Evolutionary conservation across 257 asterid genomes (phyloP).

Genomic region (Asclepias syriaca): DNA sequence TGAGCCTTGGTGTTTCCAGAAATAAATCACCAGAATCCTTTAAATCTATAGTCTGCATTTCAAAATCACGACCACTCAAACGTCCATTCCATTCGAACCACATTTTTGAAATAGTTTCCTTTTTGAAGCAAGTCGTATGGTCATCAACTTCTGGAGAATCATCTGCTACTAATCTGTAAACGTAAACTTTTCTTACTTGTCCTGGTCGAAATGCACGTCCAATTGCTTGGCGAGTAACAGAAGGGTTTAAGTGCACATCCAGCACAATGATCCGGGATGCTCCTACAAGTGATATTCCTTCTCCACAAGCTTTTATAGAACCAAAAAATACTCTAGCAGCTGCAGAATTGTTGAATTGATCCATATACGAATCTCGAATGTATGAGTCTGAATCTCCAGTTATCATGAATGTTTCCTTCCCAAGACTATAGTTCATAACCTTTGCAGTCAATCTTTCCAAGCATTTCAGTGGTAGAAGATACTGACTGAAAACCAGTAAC

Average conservation of each 20-base stretch:
- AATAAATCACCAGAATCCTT: constrained; percentile 21
- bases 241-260: constrained; percentile 69
- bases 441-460: constrained; percentile 69
- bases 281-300: constrained; percentile 80
- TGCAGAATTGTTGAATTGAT: constrained; percentile 50
- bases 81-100: constrained; percentile 22
- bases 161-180: constrained; percentile 52
- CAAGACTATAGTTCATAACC: constrained; percentile 51
- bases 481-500: constrained; percentile 82
- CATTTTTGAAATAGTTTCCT: constrained; percentile 20
- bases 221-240: constrained; percentile 72
- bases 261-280: constrained; percentile 63
- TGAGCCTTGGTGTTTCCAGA: constrained; percentile 33
- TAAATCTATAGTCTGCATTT: constrained; percentile 11
- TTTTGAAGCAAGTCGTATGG: constrained; percentile 37
- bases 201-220: constrained; percentile 85
- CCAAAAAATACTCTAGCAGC: constrained; percentile 84
- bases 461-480: constrained; percentile 70
- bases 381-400: constrained; percentile 77
- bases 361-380: constrained; percentile 61
- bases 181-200: constrained; percentile 53
- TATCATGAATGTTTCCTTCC: constrained; percentile 79
- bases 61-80: constrained; percentile 14
- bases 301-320: constrained; percentile 86
- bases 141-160: constrained; percentile 75